A percentile compares a stretch with the other conserved stretches of the same genome.
Conservation (phyloP, 2,329 filamentous ascomycete species). For the Ophiostoma himal-ulmi region DNA sequence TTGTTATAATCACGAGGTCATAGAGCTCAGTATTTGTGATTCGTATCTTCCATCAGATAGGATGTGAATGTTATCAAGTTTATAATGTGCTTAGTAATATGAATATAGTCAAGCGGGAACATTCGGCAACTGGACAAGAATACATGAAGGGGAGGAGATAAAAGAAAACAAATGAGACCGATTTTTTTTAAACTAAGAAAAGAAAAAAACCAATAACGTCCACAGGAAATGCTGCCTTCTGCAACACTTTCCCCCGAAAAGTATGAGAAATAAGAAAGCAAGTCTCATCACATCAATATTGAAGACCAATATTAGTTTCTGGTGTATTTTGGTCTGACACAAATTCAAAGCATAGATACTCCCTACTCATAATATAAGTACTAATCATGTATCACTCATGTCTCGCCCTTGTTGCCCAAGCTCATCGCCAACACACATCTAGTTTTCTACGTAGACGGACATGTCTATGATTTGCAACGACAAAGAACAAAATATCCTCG, state of each 20-base stretch:
- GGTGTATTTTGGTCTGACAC: too few species aligned
- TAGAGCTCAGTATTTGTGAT: too few species aligned
- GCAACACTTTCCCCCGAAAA: background rate
- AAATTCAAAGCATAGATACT: too few species aligned
- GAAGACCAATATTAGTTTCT: background rate
- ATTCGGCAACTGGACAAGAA: background rate
- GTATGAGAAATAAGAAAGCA: background rate
- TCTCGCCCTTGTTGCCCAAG: background rate
- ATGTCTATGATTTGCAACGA: background rate
- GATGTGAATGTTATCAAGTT: too few species aligned
- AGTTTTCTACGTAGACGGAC: background rate
- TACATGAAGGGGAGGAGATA: background rate
- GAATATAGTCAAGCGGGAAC: too few species aligned
- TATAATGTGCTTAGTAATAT: too few species aligned
- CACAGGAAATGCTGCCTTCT: background rate
- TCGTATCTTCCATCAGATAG: too few species aligned
- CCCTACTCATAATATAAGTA: background rate
- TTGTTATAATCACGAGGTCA: too few species aligned
- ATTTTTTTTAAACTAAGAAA: background rate
- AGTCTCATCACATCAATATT: constrained; percentile 1
- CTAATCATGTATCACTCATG: background rate
- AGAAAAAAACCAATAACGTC: background rate
- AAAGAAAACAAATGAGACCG: background rate
- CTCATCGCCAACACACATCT: background rate
- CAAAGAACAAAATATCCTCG: background rate